These are phyloP conservation scores for Mycena galopus DNA, from an alignment of 768 basidiomycete species.

Conservation along the genomic window DNA sequence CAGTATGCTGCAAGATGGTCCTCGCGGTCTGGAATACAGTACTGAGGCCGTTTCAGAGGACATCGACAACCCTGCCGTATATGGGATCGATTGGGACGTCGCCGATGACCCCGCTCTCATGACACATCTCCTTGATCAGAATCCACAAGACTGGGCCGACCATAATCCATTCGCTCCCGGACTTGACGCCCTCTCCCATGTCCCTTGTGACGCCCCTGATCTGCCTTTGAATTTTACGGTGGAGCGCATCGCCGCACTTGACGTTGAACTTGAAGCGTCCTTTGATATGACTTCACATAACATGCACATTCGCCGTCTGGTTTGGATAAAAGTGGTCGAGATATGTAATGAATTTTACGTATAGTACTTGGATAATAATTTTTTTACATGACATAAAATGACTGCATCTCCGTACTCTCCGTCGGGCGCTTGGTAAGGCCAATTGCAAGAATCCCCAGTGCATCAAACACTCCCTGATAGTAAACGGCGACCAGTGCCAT, in stretches of 20 bases:
- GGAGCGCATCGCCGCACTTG: not conserved
- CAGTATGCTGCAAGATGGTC: slow-evolving; percentile 35
- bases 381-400: not conserved
- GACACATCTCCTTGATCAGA: slow-evolving; percentile 27
- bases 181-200: not conserved
- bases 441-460: not conserved
- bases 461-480: slow-evolving; percentile 15
- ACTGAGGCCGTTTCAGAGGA: not conserved
- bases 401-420: no score
- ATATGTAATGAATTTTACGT: slow-evolving; percentile 9
- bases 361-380: not conserved
- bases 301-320: slow-evolving; percentile 9
- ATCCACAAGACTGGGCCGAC: slow-evolving; percentile 26
- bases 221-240: not conserved
- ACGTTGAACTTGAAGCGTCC: not conserved
- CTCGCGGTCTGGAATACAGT: slow-evolving; percentile 27
- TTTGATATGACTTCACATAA: not conserved
- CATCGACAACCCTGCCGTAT: slow-evolving; percentile 16
- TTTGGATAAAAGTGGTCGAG: not conserved
- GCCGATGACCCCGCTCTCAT: slow-evolving; percentile 21
- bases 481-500: not conserved
- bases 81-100: slow-evolving; percentile 36
- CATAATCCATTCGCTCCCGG: slow-evolving; percentile 23
- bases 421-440: not conserved
- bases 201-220: slow-evolving; percentile 14